Conservation (phyloP, 495 filamentous ascomycete species). For the Podospora pseudocomata region DNA sequence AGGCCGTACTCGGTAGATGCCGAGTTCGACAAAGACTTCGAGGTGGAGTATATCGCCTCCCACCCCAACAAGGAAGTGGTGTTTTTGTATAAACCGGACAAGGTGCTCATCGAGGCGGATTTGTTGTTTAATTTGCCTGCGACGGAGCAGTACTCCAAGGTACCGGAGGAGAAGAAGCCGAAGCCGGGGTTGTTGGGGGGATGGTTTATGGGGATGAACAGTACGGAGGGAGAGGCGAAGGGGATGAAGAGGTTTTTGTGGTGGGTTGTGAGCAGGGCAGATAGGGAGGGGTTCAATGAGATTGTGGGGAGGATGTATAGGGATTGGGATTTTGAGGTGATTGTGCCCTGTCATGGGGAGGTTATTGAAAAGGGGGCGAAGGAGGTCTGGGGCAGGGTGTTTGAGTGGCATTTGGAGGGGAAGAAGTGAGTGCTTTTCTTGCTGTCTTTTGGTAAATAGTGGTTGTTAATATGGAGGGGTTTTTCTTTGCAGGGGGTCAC, state of each 20-base stretch:
- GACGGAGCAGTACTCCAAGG: slow-evolving; percentile 73
- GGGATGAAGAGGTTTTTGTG: slow-evolving; percentile 80
- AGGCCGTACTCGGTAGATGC: slow-evolving; percentile 47
- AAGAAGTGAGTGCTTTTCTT: slow-evolving; percentile 10
- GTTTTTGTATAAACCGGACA: slow-evolving; percentile 75
- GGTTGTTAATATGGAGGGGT: no score
- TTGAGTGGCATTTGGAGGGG: slow-evolving; percentile 76
- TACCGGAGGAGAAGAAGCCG: slow-evolving; percentile 49
- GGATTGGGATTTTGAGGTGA: slow-evolving; percentile 78
- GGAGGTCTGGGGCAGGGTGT: slow-evolving; percentile 72
- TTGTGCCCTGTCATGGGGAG: slow-evolving; percentile 95
- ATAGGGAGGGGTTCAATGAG: slow-evolving; percentile 65
- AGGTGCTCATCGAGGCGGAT: slow-evolving; percentile 86
- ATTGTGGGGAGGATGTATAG: slow-evolving; percentile 61
- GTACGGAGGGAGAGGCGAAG: slow-evolving; percentile 58
- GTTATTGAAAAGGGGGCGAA: slow-evolving; percentile 74
- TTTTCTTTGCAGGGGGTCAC: not conserved
- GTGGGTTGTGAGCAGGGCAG: slow-evolving; percentile 63
- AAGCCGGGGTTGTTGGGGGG: slow-evolving; percentile 60
- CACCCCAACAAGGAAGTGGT: slow-evolving; percentile 86
- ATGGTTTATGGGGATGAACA: slow-evolving; percentile 58
- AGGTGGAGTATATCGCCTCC: slow-evolving; percentile 73
- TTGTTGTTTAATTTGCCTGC: slow-evolving; percentile 89
- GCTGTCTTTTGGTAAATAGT: no score
- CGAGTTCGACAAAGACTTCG: slow-evolving; percentile 85